phyloP scores from a whole-genome alignment of 2,329 filamentous ascomycete species.

The Shiraia sp. region DNA sequence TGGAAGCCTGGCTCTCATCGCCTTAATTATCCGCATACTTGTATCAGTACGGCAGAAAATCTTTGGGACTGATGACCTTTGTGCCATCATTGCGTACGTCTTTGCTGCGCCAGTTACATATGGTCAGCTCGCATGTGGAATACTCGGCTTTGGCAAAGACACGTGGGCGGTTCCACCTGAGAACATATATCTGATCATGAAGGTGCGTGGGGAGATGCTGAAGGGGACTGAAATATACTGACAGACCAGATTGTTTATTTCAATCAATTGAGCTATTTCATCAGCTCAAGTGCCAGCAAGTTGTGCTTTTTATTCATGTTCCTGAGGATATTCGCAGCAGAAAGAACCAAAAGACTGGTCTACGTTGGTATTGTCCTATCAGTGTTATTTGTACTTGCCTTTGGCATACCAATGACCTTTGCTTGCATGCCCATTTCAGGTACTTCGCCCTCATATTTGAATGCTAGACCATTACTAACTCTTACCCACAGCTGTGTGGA shows the following conservation, averaged over 20 bases:
- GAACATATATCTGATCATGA: conserved; percentile 38
- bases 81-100: conserved; percentile 10
- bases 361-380: conserved; percentile 9
- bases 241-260: conserved; percentile 10
- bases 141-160: conserved; percentile 52
- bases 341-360: conserved; percentile 7
- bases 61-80: conserved; percentile 18
- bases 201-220: neutral
- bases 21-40: conserved; percentile 32
- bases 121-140: conserved; percentile 10
- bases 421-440: conserved; percentile 10
- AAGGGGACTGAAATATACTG: neutral
- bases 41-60: conserved; percentile 9
- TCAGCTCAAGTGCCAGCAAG: conserved; percentile 22
- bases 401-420: conserved; percentile 17
- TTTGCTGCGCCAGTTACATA: conserved; percentile 15
- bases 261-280: conserved; percentile 33
- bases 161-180: conserved; percentile 52
- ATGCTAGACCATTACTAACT: neutral
- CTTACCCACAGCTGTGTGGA: conserved; percentile 5
- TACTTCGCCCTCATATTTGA: neutral
- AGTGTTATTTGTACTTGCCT: conserved; percentile 10
- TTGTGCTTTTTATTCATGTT: conserved; percentile 30
- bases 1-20: conserved; percentile 33
- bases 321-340: conserved; percentile 30